Evolutionary conservation across 768 basidiomycete genomes (phyloP), one percentile per base, ranked within the genome.

Genomic region (Boletus reticulatus): DNA sequence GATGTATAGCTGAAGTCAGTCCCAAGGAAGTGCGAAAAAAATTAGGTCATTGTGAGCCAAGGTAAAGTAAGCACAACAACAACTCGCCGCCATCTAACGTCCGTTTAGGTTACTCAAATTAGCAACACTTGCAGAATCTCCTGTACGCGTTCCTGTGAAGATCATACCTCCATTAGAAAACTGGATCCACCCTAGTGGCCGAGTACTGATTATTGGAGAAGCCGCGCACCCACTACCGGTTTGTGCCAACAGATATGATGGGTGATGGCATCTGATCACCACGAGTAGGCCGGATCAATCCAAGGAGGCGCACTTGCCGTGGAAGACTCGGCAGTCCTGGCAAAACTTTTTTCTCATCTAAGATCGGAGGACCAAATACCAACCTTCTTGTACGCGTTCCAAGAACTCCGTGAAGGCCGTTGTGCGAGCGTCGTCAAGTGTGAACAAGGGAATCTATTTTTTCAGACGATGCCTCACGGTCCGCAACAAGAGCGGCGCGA

Each of bases 241-340:
- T 60, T 53, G 78, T 72, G 6, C 22, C 8, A 57, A 58, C 12
- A 20, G 31, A 43, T n/a, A 0, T 39, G 9, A 20, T 22, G 11
- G n/a, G 20, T 45, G 27, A 24, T 45, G 13, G 36, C 13, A 2
- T 9, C 12, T 36, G 34, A 36, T 14, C 12, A 36, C 34, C 34
- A 24, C 36, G 41, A 9, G 9, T 55, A 85, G 84, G 83, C 83
- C n/a, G 76, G 78, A 32, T 79, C 78, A 2, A 75, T 78, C 31
- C 80, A 85, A 63, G 75, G 75, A 24, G 74, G 79, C 1, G 77
- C 78, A 12, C 73, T 85, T 52, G 75, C 75, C 5, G 72, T 87
- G 20, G 86, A 88, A 69, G 87, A 87, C 59, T 83, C 84, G 0
- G 81, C 83, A 52, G 79, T 81, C 6, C 67, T 87, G 17, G 83